Conservation (phyloP, 2,329 filamentous ascomycete genomes). For the Macrophomina phaseolina region DNA sequence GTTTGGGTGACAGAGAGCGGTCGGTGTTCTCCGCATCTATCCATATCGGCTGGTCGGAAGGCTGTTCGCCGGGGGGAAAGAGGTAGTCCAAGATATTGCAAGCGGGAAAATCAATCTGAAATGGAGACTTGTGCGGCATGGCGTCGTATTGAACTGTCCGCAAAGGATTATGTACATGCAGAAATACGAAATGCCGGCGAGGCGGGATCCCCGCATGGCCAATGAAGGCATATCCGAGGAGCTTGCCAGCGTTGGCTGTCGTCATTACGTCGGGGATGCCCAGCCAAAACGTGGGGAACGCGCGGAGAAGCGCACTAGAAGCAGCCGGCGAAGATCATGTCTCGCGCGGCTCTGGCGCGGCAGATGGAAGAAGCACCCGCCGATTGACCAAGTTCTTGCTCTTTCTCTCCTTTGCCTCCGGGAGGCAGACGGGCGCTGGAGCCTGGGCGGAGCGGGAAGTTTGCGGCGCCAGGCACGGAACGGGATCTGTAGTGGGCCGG, state of each 20-base stretch:
- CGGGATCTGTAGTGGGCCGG: not conserved
- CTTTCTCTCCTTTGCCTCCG: too few species aligned
- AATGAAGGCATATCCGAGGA: slow-evolving; percentile 16
- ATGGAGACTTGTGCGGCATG: slow-evolving; percentile 56
- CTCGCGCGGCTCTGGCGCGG: not conserved
- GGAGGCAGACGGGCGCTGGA: not conserved
- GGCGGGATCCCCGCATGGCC: slow-evolving; percentile 6
- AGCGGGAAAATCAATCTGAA: slow-evolving; percentile 54
- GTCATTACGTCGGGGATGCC: slow-evolving; percentile 8
- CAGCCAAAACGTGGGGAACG: slow-evolving; percentile 6
- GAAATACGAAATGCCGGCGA: not conserved
- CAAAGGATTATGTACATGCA: not conserved
- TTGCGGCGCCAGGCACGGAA: not conserved
- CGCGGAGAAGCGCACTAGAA: slow-evolving; percentile 19
- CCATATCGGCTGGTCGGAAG: slow-evolving; percentile 59
- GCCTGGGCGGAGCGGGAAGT: too few species aligned
- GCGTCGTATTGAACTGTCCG: not conserved
- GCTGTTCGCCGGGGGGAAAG: slow-evolving; percentile 40
- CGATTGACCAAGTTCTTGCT: not conserved
- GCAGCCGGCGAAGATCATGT: slow-evolving; percentile 1
- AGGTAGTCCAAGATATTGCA: slow-evolving; percentile 50
- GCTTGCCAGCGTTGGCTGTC: not conserved
- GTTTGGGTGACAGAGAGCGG: slow-evolving; percentile 54
- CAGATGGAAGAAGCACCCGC: not conserved
- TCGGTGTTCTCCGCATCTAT: slow-evolving; percentile 56